Evolutionary conservation across 495 filamentous ascomycete species (phyloP).

Genomic region (Chaetomium cochliodes): DNA sequence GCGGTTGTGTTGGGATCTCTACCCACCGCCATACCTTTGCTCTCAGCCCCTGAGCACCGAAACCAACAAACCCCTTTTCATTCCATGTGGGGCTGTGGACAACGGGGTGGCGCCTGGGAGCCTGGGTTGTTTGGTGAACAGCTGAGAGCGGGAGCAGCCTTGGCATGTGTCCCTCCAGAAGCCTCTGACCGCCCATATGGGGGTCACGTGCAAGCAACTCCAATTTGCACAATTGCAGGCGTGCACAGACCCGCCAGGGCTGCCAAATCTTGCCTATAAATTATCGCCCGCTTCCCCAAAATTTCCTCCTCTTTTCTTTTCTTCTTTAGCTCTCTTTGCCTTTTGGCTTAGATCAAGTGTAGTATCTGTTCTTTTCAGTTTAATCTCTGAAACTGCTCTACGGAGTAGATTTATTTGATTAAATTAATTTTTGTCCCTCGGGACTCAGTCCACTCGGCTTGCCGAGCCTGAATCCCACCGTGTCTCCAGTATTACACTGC

Average conservation of each 20-base stretch:
- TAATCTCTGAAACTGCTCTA: constrained; percentile 73
- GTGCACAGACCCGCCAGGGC: constrained; percentile 35
- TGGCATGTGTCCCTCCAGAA: no score
- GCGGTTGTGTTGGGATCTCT: no score
- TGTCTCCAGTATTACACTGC: constrained; percentile 90
- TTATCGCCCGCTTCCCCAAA: constrained; percentile 15
- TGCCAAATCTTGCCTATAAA: constrained; percentile 29
- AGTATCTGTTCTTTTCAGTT: constrained; percentile 99
- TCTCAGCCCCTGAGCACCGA: no score
- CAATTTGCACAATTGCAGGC: constrained; percentile 19
- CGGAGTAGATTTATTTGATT: constrained; percentile 72
- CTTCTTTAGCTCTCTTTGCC: constrained; percentile 48
- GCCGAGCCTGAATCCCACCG: constrained; percentile 78
- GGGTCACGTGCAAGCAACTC: neutral
- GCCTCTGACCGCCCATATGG: no score
- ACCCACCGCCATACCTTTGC: no score
- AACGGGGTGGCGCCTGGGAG: no score
- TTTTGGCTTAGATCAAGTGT: constrained; percentile 97
- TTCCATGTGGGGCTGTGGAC: no score
- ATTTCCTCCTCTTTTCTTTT: constrained; percentile 38
- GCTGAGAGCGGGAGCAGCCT: no score
- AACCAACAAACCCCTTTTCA: no score
- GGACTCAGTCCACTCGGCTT: constrained; percentile 62
- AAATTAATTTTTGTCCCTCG: constrained; percentile 69
- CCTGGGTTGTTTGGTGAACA: no score